Evolutionary conservation across 352 stramenopile genomes (phyloP).

Genomic region (Pythium utonaiense): DNA sequence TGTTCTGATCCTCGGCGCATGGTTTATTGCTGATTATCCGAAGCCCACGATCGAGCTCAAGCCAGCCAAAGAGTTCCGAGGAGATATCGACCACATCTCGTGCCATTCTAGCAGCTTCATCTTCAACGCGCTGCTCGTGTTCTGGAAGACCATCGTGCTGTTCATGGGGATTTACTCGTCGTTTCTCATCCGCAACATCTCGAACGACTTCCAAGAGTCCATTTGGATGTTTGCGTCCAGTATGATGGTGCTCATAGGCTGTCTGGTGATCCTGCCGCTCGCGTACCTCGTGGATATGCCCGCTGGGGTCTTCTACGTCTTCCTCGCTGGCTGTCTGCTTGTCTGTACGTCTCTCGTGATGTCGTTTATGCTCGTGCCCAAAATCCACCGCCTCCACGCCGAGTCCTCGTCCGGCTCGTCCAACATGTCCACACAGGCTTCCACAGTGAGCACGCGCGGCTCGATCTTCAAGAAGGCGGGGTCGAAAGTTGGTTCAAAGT

Average conservation of each 20-base stretch:
- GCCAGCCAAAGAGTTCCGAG: constrained; percentile 10
- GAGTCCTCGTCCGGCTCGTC: background rate
- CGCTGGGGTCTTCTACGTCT: constrained; percentile 16
- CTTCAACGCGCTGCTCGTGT: constrained; percentile 30
- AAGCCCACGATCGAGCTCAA: constrained; percentile 6
- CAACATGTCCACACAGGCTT: background rate
- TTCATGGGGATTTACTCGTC: constrained; percentile 26
- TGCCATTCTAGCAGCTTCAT: constrained; percentile 31
- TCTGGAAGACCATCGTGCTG: constrained; percentile 36
- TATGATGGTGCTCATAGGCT: constrained; percentile 20
- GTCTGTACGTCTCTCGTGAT: constrained; percentile 22
- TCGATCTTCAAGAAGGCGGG: background rate
- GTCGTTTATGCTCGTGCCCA: constrained; percentile 27
- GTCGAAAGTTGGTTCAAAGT: background rate
- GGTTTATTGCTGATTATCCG: constrained; percentile 28
- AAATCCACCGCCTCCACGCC: constrained; percentile 12
- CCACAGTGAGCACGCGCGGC: too few relatives aligned
- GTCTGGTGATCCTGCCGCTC: constrained; percentile 24
- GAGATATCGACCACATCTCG: constrained; percentile 15
- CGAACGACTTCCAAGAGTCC: constrained; percentile 45
- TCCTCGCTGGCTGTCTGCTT: constrained; percentile 17
- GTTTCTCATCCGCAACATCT: constrained; percentile 30
- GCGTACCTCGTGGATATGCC: constrained; percentile 28
- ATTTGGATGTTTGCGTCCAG: constrained; percentile 33
- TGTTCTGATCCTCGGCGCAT: constrained; percentile 24